Base-by-base conservation (phyloP, 2,329 filamentous ascomycete species). In the Pestalotiopsis sp. region DNA sequence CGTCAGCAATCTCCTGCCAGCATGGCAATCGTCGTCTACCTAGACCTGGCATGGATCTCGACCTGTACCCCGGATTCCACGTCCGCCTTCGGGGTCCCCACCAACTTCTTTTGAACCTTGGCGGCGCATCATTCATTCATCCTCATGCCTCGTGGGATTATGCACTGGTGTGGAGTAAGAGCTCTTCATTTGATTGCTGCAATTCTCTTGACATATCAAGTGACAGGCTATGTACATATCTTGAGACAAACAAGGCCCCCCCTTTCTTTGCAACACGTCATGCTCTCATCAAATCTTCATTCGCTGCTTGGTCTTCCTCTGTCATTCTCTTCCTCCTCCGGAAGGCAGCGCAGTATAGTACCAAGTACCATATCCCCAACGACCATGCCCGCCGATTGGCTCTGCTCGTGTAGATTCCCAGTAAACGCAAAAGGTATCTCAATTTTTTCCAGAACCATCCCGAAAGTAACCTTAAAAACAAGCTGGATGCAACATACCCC, bases 191-290 rank as follows among this genome's bases (percentile, higher is more conserved):
- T 66, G 45, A 66, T 66, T 66, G 63, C 41, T 57, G 65, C 65
- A 56, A 56, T 60, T 67, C 36, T 67, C n/a, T 52, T 13, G 14
- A 49, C 61, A 31, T 52, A 45, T 56, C 52, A 67, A 67, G 52
- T 59, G 65, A 41, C 27, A 45, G 65, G 25, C 49, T 61, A 67
- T 67, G 65, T 67, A 67, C 65, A 67, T 59, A 41, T 59, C 36
- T 52, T 38, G 56, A 59, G 25, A 27, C 62, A 23, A 56, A 36
- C 31, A 27, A 36, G 31, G 9, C 56, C 14, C 27, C 52, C 12
- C n/a, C 60, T 41, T 45, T n/a, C 20, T 36, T 36, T 36, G 31
- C 31, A 36, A 56, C 52, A 59, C 41, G 52, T 67, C 65, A 67
- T 67, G 31, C 57, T 38, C 57, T 62, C 66, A 38, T 67, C 31